Evolutionary conservation across 768 basidiomycete species (phyloP).

Genomic region (Boletus coccyginus): DNA sequence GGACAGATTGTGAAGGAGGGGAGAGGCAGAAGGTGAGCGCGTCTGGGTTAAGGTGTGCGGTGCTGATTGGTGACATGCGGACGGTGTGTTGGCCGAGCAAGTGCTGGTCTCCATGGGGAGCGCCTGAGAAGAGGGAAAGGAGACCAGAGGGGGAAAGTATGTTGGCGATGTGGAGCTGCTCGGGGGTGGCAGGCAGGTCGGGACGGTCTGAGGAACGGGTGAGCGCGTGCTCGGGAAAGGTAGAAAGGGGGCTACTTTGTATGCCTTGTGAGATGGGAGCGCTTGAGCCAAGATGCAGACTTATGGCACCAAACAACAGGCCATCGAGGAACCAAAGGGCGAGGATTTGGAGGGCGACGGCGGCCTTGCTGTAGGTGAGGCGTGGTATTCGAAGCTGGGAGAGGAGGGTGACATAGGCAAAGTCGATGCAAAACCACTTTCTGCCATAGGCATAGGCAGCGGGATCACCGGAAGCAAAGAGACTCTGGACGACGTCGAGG

Average conservation of each 20-base stretch:
- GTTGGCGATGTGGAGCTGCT: constrained; percentile 47
- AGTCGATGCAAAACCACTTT: constrained; percentile 76
- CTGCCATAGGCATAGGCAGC: constrained; percentile 45
- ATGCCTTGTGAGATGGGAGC: constrained; percentile 15
- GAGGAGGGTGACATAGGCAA: constrained; percentile 55
- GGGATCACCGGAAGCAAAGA: constrained; percentile 32
- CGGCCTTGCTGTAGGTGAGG: constrained; percentile 61
- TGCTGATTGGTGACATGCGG: constrained; percentile 90
- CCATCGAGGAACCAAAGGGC: constrained; percentile 64
- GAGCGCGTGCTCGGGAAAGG: neutral
- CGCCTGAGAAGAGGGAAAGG: constrained; percentile 39
- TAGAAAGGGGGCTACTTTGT: constrained; percentile 30
- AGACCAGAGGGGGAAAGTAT: constrained; percentile 39
- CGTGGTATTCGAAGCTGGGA: constrained; percentile 71
- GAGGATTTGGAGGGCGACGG: constrained; percentile 60
- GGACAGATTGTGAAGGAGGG: constrained; percentile 47
- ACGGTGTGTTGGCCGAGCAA: constrained; percentile 88
- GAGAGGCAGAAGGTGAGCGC: constrained; percentile 72
- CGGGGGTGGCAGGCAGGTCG: constrained; percentile 42
- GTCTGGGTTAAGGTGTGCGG: constrained; percentile 84
- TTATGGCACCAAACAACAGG: constrained; percentile 69
- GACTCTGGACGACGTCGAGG: constrained; percentile 60
- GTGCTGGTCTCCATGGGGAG: constrained; percentile 48
- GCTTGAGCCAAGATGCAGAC: constrained; percentile 46
- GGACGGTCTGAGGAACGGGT: constrained; percentile 25